Evolutionary conservation across 257 asterid species (phyloP).

Genomic region (Fraxinus americana): DNA sequence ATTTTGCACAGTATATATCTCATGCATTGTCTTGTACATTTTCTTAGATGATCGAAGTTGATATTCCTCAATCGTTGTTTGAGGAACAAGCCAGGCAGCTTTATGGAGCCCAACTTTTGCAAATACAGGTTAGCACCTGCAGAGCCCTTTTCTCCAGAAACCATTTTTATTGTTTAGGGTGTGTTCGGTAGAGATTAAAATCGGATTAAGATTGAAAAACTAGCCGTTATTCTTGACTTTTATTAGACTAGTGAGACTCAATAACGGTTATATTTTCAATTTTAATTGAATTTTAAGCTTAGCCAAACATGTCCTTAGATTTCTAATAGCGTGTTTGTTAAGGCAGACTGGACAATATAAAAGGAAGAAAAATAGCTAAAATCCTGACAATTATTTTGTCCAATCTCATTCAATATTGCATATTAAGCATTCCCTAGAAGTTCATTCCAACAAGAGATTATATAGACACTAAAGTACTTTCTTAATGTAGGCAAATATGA

Average conservation of each 20-base stretch:
- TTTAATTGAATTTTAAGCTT: no score
- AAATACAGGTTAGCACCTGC: slow-evolving; percentile 66
- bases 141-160: background rate
- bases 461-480: slow-evolving; percentile 21
- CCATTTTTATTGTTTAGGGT: background rate
- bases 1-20: background rate
- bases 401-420: background rate
- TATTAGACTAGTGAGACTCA: no score
- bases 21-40: slow-evolving; percentile 21
- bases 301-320: background rate
- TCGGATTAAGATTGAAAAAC: no score
- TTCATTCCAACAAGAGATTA: slow-evolving; percentile 15
- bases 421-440: background rate
- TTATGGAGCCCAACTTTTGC: slow-evolving; percentile 91
- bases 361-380: background rate
- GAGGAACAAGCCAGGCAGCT: slow-evolving; percentile 98
- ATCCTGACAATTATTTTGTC: background rate
- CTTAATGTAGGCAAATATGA: slow-evolving; percentile 67
- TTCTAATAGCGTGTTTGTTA: background rate
- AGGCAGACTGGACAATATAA: background rate
- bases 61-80: slow-evolving; percentile 83
- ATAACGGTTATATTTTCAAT: no score
- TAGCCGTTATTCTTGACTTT: no score
- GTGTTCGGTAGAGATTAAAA: no score
- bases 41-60: slow-evolving; percentile 80